Base-by-base conservation (phyloP, 2,329 filamentous ascomycete species). In the Cladosporium cucumerinum region DNA sequence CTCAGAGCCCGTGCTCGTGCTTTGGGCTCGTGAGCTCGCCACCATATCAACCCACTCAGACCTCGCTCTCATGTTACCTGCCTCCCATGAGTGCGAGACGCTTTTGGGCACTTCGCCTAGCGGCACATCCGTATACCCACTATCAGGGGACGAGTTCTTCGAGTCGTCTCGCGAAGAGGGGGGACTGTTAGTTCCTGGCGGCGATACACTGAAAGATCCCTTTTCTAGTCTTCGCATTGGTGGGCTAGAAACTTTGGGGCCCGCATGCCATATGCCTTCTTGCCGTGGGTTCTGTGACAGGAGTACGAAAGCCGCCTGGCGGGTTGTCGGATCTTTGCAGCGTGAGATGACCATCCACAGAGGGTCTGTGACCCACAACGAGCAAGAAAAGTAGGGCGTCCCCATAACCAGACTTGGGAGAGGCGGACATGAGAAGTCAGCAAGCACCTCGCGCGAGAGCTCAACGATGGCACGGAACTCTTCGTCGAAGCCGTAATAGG, bases 381-480 rank as follows among this genome's bases (percentile, higher is more conserved):
- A 72, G 64, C 74, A 75, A 2, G 70, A 73, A 32, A 75, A 67
- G 57, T 74, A 75, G 7, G 72, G 72, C 5, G 70, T 72, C 7
- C 72, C 72, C 21, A 69, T 70, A n/a, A 65, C 70, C 16, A 75
- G 64, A 21, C 72, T 73, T 1, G 72, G 72, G 32, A 75, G 65
- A 11, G 73, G 73, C 34, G 73, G 73, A 57, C 71, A 73, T 6
- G 73, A 72, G 62, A 73, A 75, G 16, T 72, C 69, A 30, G 73
- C 70, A 30, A 75, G 69, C 5, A 75, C 73, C 64, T 75, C 73
- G 54, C 72, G 61, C 21, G 72, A 71, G 1, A 75, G 67, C 52
- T 74, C 72, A 18, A 75, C 72, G 51, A 75, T 75, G n/a, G 72
- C 72, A 21, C 71, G 64, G 69, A 74, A 75, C 32, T 74, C 71